phyloP scores from a whole-genome alignment of 805 yeast genomes.

The Isabelozyma pseudorhagii region DNA sequence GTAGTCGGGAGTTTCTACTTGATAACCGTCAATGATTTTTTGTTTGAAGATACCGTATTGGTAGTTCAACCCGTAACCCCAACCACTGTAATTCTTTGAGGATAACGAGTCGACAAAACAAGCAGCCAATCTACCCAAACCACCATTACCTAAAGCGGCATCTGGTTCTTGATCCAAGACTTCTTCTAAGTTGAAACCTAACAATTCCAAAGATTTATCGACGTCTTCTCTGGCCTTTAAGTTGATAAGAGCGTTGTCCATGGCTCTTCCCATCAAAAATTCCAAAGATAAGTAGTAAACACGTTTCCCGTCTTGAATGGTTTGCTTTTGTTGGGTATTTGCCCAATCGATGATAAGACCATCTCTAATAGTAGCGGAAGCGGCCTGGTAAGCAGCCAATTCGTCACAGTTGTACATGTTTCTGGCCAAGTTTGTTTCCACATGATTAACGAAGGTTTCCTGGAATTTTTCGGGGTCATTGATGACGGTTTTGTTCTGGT shows the following conservation, averaged over 20 bases:
- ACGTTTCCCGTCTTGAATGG: constrained; percentile 78
- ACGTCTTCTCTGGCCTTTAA: constrained; percentile 64
- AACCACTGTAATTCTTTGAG: constrained; percentile 83
- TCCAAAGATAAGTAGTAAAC: constrained; percentile 85
- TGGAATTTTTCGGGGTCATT: constrained; percentile 57
- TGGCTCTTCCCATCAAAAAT: constrained; percentile 90
- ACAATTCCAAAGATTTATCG: constrained; percentile 45
- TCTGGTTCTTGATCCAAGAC: constrained; percentile 84
- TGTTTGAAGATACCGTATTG: constrained; percentile 93
- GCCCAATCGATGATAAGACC: constrained; percentile 85
- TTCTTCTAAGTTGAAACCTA: constrained; percentile 88
- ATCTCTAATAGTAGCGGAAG: constrained; percentile 76
- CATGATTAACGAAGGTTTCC: constrained; percentile 71
- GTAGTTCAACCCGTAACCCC: constrained; percentile 95
- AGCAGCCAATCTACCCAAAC: constrained; percentile 91
- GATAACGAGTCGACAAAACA: constrained; percentile 89
- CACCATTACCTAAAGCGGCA: constrained; percentile 95
- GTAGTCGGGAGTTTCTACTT: constrained; percentile 91
- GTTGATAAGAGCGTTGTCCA: constrained; percentile 91
- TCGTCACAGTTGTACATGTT: constrained; percentile 89
- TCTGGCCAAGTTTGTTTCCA: constrained; percentile 88
- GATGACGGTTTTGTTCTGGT: constrained; percentile 9
- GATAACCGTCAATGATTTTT: constrained; percentile 86
- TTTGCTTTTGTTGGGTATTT: constrained; percentile 86
- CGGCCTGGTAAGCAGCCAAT: constrained; percentile 89